A percentile compares a stretch with the other conserved stretches of the same genome.
phyloP scores from a whole-genome alignment of 2,329 filamentous ascomycete genomes.

The Fusarium robinianum region DNA sequence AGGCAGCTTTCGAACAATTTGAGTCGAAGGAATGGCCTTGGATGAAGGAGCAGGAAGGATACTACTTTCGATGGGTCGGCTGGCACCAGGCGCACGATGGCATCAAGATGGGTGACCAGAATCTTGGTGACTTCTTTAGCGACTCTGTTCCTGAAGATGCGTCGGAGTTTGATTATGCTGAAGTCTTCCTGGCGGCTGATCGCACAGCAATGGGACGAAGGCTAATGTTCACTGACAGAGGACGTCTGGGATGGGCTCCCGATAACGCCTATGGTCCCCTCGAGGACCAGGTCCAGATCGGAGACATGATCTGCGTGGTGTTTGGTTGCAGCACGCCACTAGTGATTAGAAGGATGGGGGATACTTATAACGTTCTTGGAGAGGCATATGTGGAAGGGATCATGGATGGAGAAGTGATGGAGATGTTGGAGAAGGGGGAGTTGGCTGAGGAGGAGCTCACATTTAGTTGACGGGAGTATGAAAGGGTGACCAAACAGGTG shows the following conservation, averaged over 20 bases:
- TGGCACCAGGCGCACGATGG: slow-evolving; percentile 8
- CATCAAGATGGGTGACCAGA: slow-evolving; percentile 4
- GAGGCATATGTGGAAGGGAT: slow-evolving; percentile 20
- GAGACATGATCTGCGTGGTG: slow-evolving; percentile 9
- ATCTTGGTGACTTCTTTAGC: slow-evolving; percentile 12
- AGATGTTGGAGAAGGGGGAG: slow-evolving; percentile 3
- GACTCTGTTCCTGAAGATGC: slow-evolving; percentile 7
- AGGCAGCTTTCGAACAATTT: slow-evolving; percentile 6
- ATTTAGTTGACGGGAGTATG: too few relatives aligned
- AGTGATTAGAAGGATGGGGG: slow-evolving; percentile 5
- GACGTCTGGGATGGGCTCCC: slow-evolving; percentile 17
- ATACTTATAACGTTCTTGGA: slow-evolving; percentile 9
- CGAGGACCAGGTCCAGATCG: slow-evolving; percentile 7
- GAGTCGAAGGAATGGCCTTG: slow-evolving; percentile 5
- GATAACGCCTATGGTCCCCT: slow-evolving; percentile 10
- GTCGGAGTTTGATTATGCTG: slow-evolving; percentile 15
- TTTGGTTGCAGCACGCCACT: slow-evolving; percentile 19
- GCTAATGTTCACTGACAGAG: slow-evolving; percentile 14
- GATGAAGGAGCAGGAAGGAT: slow-evolving; percentile 15
- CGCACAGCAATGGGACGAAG: slow-evolving; percentile 10
- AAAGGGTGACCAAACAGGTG: too few relatives aligned
- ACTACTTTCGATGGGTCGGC: slow-evolving; percentile 12
- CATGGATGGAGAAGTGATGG: slow-evolving; percentile 14
- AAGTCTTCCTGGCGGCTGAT: slow-evolving; percentile 12
- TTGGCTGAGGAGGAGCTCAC: slow-evolving; percentile 6